Evolutionary conservation across 75 land plant genomes (phyloP), one percentile per base, ranked within the genome.

Genomic region (Pinus taeda): DNA sequence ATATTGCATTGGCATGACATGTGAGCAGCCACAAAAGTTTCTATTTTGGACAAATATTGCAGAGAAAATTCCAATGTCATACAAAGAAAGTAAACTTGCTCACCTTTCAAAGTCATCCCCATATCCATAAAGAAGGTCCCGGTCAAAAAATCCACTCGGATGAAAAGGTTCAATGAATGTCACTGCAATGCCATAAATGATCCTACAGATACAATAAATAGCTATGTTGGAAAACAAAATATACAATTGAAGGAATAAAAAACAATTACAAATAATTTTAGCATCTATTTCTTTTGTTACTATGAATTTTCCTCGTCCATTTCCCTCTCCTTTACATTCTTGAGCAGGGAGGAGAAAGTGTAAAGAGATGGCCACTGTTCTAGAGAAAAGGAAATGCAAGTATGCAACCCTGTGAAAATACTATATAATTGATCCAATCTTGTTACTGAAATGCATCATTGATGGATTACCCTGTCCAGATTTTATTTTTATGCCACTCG

Each of bases 41-140:
- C 9, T 49, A 9, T 11, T 49, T 49, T 49, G 11, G 55, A 49
- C 12, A 49, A 49, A 49, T 49, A 49, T 49, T 49, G 8, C 26
- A 33, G 24, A 26, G 15, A 77, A 22, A 67, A 77, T 18, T 3
- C 17, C 42, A 2, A 67, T 66, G 17, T 67, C 0, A 42, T 22
- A 37, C 3, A 15, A 12, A 12, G 6, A 11, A 49, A 59, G 17
- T 12, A 59, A 22, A 79, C 11, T 15, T 21, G 77, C 84, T 61
- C 9, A 91, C 93, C 93, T 78, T 78, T 91, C 93, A 81, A 91
- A 91, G 70, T 91, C 93, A 80, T 91, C 89, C 17, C 79, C n/a
- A 60, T 89, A 89, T 39, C 85, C 89, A 78, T 91, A 83, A 42
- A 87, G 29, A 59, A 71, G 76, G 45, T 85, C 89, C 21, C 85